A percentile compares a stretch with the other conserved stretches of the same genome.
These are phyloP conservation scores for Rhododendron molle DNA, from an alignment of 148 eudicot genomes.

Conservation along the genomic window DNA sequence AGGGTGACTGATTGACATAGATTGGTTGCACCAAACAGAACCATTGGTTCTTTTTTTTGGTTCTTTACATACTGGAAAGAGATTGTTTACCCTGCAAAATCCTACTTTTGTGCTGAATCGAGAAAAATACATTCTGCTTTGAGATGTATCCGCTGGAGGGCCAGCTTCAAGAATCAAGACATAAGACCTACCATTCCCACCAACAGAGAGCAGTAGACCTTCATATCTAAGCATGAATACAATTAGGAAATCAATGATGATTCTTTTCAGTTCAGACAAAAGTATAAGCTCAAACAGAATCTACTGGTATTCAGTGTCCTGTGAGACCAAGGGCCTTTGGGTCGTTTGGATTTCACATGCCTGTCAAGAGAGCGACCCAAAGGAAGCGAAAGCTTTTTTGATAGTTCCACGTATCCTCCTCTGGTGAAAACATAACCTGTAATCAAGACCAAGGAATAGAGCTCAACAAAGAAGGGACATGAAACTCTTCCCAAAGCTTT, in stretches of 20 bases:
- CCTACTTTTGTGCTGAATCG: slow-evolving; percentile 90
- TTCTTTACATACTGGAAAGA: slow-evolving; percentile 4
- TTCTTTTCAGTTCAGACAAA: not conserved
- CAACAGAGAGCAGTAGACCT: slow-evolving; percentile 87
- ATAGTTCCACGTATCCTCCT: slow-evolving; percentile 89
- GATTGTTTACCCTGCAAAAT: slow-evolving; percentile 75
- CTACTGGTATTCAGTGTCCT: not conserved
- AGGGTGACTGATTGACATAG: not conserved
- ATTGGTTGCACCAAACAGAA: not conserved
- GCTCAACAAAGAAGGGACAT: not conserved
- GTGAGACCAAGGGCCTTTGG: not conserved
- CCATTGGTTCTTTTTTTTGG: not conserved
- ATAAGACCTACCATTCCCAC: slow-evolving; percentile 97
- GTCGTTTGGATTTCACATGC: slow-evolving; percentile 28
- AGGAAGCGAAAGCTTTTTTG: slow-evolving; percentile 82
- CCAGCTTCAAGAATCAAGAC: slow-evolving; percentile 79
- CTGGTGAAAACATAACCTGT: slow-evolving; percentile 88
- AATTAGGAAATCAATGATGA: not conserved
- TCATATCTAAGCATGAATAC: slow-evolving; percentile 58
- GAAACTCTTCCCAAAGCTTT: not conserved
- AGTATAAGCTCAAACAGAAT: not conserved
- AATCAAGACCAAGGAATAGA: slow-evolving; percentile 9
- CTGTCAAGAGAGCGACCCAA: slow-evolving; percentile 87
- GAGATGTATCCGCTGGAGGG: slow-evolving; percentile 61
- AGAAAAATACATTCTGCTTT: slow-evolving; percentile 74